Evolutionary conservation across 2,329 filamentous ascomycete species (phyloP).

Genomic region (Colletotrichum sp.): DNA sequence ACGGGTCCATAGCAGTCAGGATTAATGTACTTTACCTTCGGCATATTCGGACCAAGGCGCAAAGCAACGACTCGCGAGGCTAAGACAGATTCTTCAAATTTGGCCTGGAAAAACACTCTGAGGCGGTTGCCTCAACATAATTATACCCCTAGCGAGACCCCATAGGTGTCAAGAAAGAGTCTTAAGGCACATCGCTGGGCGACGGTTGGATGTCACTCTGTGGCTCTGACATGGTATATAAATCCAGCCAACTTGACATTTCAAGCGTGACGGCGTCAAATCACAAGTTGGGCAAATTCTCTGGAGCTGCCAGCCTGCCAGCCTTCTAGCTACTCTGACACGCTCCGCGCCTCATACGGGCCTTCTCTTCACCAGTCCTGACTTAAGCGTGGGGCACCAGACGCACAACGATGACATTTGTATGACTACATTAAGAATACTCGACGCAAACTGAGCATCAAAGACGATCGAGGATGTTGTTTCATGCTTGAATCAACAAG

Average conservation of each 20-base stretch:
- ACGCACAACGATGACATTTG: fast-evolving
- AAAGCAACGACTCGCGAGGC: background rate
- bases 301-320: background rate
- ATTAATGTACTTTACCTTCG: fast-evolving
- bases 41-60: fast-evolving
- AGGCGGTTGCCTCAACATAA: fast-evolving
- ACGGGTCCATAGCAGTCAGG: background rate
- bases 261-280: background rate
- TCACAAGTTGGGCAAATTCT: no score
- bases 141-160: background rate
- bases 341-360: no score
- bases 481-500: no score
- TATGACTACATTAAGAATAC: background rate
- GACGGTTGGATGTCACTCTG: fast-evolving
- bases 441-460: fast-evolving
- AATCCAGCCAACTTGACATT: background rate
- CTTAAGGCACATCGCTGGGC: fast-evolving
- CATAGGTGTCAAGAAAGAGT: fast-evolving
- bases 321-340: background rate
- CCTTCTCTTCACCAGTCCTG: fast-evolving
- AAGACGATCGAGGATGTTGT: background rate
- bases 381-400: background rate
- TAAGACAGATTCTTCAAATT: no score
- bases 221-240: background rate
- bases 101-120: background rate